Base-by-base conservation (phyloP, 345 rosid species). In the Aethionema arabicum region DNA sequence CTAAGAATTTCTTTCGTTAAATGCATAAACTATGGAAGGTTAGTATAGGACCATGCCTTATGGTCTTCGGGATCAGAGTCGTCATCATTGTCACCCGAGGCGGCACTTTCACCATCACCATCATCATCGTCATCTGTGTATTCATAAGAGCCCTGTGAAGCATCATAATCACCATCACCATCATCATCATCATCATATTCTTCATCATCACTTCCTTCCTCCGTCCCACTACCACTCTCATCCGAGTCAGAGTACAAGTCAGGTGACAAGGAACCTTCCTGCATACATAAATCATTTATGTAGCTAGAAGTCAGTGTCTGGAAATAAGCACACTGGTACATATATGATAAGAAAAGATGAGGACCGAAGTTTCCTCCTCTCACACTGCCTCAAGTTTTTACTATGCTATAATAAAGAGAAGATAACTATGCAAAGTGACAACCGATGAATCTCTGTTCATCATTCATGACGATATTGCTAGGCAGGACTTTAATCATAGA, bases 171-270 rank as follows among this genome's bases (percentile, higher is more conserved):
- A 40, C 79, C 83, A 56, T 80, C 82, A 0, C 27, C 27, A 75
- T 73, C 78, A 46, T 70, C 50, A 42, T 85, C 96, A 49, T 84
- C 98, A 70, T 86, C 81, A 56, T 81, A 86, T 47, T 80, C 91
- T 60, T 85, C 91, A 70, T 88, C 96, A 74, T 93, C 91, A 15
- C 85, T 75, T 63, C 78, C 85, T 71, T 83, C 97, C 73, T 85
- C 99, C 51, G 81, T 80, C 75, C 79, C 97, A 72, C 87, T 87
- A 59, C 84, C 90, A 45, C 84, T 84, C 71, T 82, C 95, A 16
- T 89, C 92, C 11, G 91, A 73, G 62, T 89, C 95, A 12, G 96
- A 84, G 72, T 93, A 87, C 66, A 87, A 66, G 58, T 83, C 96
- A 36, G 92, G 83, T 33, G 96, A 74, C 68, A 79, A 54, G 62